Percentiles rank a stretch among this genome's conserved stretches.
Evolutionary conservation across 2,329 filamentous ascomycete genomes (phyloP).

Genomic region (Diaporthe sp.): DNA sequence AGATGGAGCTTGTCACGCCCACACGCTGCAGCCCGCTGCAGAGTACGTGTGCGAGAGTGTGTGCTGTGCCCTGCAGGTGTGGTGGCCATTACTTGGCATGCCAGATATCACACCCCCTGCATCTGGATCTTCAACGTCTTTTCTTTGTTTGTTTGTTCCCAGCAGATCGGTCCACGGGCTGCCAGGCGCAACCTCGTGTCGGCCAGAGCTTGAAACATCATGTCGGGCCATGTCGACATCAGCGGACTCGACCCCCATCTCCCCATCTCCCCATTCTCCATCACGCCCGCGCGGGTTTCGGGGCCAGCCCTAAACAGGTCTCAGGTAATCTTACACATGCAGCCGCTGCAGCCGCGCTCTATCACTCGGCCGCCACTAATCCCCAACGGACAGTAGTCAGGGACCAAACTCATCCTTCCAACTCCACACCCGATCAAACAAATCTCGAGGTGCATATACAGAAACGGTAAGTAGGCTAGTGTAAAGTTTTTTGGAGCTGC

Average conservation of each 20-base stretch:
- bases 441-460: neutral
- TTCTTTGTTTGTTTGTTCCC: neutral
- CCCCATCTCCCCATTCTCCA: neutral
- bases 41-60: neutral
- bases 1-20: conserved; percentile 1
- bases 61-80: neutral
- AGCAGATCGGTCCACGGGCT: neutral
- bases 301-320: conserved; percentile 30
- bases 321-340: conserved; percentile 26
- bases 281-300: neutral
- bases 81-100: neutral
- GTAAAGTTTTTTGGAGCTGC: neutral
- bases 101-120: neutral
- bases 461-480: neutral
- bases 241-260: neutral
- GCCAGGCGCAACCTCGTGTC: neutral
- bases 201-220: conserved; percentile 2
- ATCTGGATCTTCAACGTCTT: neutral
- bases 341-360: conserved; percentile 26
- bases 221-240: conserved; percentile 6
- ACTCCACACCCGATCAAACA: neutral
- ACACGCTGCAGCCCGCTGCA: neutral
- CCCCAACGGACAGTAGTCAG: neutral
- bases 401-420: neutral
- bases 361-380: conserved; percentile 6